Conservation (phyloP, 2,329 filamentous ascomycete species). For the Ophiostoma fasciatum region DNA sequence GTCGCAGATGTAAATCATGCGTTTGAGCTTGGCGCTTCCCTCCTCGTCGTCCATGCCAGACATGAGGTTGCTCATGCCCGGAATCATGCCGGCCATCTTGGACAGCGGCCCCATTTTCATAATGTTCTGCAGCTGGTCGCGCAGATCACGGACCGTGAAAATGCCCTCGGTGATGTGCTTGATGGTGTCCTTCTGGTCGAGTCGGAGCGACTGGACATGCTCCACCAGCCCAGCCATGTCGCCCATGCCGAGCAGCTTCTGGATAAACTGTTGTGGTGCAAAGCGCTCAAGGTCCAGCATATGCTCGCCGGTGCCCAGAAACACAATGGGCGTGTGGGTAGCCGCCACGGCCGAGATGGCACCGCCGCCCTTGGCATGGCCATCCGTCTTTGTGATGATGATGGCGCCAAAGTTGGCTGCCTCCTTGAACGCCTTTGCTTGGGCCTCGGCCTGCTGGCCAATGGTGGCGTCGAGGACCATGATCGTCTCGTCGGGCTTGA, state of each 20-base stretch:
- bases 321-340: constrained; percentile 92
- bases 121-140: constrained; percentile 92
- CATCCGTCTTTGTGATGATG: constrained; percentile 97
- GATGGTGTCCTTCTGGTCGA: constrained; percentile 97
- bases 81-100: constrained; percentile 98
- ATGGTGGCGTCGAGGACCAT: constrained; percentile 97
- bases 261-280: constrained; percentile 81
- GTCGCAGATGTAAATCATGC: constrained; percentile 99
- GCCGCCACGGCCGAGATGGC: constrained; percentile 95
- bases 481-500: constrained; percentile 89
- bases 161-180: constrained; percentile 97
- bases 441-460: constrained; percentile 86
- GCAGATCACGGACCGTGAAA: constrained; percentile 85
- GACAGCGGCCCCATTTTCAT: constrained; percentile 99
- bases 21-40: constrained; percentile 79
- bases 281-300: constrained; percentile 92
- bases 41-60: constrained; percentile 95
- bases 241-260: constrained; percentile 90
- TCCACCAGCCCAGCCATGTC: constrained; percentile 92
- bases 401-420: constrained; percentile 95
- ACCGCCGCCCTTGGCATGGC: constrained; percentile 86
- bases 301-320: constrained; percentile 94
- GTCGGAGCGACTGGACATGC: constrained; percentile 87
- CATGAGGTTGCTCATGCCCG: constrained; percentile 86
- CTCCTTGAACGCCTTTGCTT: constrained; percentile 94